Conservation (phyloP, 371 early-diverging fungal genomes). For the Mucor velutinosus region DNA sequence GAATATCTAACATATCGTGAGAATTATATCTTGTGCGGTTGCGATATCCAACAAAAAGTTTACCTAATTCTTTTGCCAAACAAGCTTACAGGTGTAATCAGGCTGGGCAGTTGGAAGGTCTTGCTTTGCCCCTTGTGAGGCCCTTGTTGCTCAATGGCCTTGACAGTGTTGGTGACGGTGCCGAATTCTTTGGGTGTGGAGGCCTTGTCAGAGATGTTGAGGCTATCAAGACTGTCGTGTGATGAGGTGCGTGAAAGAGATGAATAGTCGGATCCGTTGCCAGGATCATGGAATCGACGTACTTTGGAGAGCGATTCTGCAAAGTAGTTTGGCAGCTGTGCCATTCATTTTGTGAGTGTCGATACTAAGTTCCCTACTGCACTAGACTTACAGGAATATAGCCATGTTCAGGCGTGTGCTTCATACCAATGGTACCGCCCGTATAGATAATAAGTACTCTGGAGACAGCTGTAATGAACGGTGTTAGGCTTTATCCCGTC, state of each 20-base stretch:
- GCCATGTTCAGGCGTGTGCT: constrained; percentile 72
- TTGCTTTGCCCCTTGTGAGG: constrained; percentile 13
- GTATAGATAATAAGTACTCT: constrained; percentile 92
- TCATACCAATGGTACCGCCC: constrained; percentile 97
- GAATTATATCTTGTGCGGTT: constrained; percentile 1
- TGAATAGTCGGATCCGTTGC: background rate
- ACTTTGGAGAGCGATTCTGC: constrained; percentile 75
- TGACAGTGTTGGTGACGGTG: constrained; percentile 37
- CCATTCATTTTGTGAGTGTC: background rate
- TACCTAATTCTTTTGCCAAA: constrained; percentile 91
- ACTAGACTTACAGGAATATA: constrained; percentile 75
- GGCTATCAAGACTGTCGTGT: constrained; percentile 29
- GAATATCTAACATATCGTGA: constrained; percentile 62
- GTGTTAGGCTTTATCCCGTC: background rate
- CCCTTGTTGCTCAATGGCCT: constrained; percentile 23
- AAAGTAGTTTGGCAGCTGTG: constrained; percentile 69
- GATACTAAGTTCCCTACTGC: no score
- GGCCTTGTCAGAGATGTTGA: constrained; percentile 11
- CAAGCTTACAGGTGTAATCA: constrained; percentile 91
- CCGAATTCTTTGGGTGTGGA: constrained; percentile 23
- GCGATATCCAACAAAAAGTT: background rate
- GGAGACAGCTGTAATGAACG: constrained; percentile 63
- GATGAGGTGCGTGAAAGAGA: constrained; percentile 31
- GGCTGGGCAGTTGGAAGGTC: constrained; percentile 57
- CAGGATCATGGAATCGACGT: constrained; percentile 88